These are phyloP conservation scores for Penicillium riverlandense DNA, from an alignment of 495 filamentous ascomycete genomes.

Conservation along the genomic window DNA sequence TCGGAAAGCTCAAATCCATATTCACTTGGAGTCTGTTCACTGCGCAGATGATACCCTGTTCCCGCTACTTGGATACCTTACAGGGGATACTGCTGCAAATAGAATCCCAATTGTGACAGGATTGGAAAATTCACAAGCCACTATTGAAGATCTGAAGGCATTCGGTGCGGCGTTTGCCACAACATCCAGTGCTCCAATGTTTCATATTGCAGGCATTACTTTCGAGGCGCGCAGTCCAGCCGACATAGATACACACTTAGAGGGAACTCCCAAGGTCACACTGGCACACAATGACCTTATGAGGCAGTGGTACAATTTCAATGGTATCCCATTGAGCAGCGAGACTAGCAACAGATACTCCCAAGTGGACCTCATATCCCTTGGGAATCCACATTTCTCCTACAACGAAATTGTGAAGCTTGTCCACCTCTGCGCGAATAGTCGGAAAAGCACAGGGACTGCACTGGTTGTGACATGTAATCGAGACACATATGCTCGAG, in stretches of 20 bases:
- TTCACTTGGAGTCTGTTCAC: background rate
- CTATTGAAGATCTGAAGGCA: constrained; percentile 19
- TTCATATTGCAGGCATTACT: constrained; percentile 21
- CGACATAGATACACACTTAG: background rate
- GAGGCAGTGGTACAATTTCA: constrained; percentile 9
- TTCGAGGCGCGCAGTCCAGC: constrained; percentile 7
- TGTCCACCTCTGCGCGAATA: constrained; percentile 2
- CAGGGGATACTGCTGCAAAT: constrained; percentile 9
- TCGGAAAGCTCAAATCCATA: constrained; percentile 4
- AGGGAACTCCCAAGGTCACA: background rate
- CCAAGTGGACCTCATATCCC: constrained; percentile 20
- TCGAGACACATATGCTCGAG: constrained; percentile 10
- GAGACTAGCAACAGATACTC: background rate
- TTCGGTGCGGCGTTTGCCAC: constrained; percentile 30
- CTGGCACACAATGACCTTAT: constrained; percentile 2
- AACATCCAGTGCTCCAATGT: constrained; percentile 21
- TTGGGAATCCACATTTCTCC: constrained; percentile 29
- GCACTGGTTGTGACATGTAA: constrained; percentile 14
- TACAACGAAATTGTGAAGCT: constrained; percentile 12
- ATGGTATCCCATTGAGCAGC: background rate
- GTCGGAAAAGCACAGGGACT: constrained; percentile 5
- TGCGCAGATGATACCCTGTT: constrained; percentile 16
- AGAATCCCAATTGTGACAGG: constrained; percentile 20
- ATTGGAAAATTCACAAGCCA: constrained; percentile 5
- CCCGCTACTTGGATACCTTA: constrained; percentile 20